Conservation (phyloP, 2,329 filamentous ascomycete genomes). For the Arthrocladium fulminans region DNA sequence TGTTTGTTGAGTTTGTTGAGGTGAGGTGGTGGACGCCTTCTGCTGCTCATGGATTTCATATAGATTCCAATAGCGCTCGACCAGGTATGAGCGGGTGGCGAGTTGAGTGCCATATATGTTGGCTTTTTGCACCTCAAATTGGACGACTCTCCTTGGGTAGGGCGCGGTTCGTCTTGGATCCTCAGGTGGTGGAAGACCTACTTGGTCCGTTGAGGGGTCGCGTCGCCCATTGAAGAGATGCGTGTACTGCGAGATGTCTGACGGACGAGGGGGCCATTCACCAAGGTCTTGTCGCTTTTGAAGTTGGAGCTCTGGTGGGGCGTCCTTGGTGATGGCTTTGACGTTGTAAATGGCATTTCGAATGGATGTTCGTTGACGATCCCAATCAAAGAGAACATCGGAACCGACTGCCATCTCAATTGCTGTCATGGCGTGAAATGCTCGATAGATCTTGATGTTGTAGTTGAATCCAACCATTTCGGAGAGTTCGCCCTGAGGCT, state of each 20-base stretch:
- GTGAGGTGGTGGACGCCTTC: conserved; percentile 12
- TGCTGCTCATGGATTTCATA: conserved; percentile 53
- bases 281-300: conserved; percentile 18
- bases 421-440: conserved; percentile 69
- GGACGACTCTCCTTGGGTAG: conserved; percentile 36
- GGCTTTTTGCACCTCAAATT: conserved; percentile 85
- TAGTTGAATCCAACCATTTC: conserved; percentile 72
- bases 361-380: conserved; percentile 65
- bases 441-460: conserved; percentile 67
- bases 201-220: neutral
- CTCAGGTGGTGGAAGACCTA: conserved; percentile 3
- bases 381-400: conserved; percentile 64
- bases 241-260: conserved; percentile 20
- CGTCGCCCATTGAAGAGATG: conserved; percentile 20
- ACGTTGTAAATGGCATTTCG: conserved; percentile 61
- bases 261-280: conserved; percentile 21
- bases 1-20: conserved; percentile 10
- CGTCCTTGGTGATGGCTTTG: conserved; percentile 57
- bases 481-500: conserved; percentile 59
- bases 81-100: conserved; percentile 71
- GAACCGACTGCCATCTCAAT: conserved; percentile 76
- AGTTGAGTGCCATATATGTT: conserved; percentile 80
- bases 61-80: conserved; percentile 75
- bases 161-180: conserved; percentile 21
- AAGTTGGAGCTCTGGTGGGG: conserved; percentile 56